These are phyloP conservation scores for Purpureocillium lavendulum DNA, from an alignment of 2,329 filamentous ascomycete species.

Conservation along the genomic window DNA sequence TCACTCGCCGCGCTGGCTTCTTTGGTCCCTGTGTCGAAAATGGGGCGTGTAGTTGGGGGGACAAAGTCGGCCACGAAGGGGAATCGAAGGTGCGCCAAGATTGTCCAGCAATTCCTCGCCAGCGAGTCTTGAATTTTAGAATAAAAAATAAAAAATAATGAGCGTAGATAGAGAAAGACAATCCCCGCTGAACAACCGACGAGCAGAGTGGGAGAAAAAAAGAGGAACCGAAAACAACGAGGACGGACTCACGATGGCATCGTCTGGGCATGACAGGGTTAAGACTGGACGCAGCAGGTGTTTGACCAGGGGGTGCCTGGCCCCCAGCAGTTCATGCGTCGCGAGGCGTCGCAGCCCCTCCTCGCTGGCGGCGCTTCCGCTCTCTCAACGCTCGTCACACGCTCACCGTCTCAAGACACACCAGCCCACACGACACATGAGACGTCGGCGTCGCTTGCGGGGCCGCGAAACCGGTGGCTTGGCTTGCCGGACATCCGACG, in stretches of 20 bases:
- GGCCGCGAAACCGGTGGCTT: too few species aligned
- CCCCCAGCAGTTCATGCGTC: neutral
- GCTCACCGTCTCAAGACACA: neutral
- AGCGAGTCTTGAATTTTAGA: neutral
- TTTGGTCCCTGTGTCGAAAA: too few species aligned
- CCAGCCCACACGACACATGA: neutral
- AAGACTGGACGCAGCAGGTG: neutral
- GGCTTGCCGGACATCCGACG: too few species aligned
- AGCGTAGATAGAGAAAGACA: too few species aligned
- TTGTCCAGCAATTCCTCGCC: slow-evolving; percentile 2
- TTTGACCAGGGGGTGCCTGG: neutral
- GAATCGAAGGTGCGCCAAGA: neutral
- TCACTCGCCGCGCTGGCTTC: too few species aligned
- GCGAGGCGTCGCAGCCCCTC: neutral
- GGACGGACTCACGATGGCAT: too few species aligned
- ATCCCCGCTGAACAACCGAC: too few species aligned
- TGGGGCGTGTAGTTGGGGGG: too few species aligned
- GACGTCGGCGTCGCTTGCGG: too few species aligned
- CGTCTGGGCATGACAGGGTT: neutral
- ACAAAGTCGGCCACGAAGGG: too few species aligned
- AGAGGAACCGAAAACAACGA: neutral
- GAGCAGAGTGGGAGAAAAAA: too few species aligned
- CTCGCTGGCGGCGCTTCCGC: neutral
- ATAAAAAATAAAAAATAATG: neutral
- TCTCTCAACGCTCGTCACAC: neutral